Conservation (phyloP, 768 basidiomycete genomes). For the Ramaria sp. region DNA sequence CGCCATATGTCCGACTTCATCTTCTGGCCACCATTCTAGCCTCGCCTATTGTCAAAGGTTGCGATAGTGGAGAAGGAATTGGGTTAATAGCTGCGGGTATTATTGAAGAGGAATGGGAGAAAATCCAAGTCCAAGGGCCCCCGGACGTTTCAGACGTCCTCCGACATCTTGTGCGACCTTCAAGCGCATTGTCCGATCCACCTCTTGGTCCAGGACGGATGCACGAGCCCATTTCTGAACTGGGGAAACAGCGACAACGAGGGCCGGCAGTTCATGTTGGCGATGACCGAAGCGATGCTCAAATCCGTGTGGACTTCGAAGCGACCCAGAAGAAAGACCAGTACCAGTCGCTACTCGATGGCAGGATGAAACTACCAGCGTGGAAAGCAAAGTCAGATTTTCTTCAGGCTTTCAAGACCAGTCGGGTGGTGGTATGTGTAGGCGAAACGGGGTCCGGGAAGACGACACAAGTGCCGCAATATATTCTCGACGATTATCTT, state of each 20-base stretch:
- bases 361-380: constrained; percentile 62
- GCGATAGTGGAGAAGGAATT: constrained; percentile 59
- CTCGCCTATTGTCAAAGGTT: constrained; percentile 43
- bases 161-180: constrained; percentile 40
- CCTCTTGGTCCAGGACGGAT: constrained; percentile 6
- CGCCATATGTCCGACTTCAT: constrained; percentile 78
- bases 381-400: constrained; percentile 59
- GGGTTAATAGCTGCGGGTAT: constrained; percentile 59
- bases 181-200: constrained; percentile 5
- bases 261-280: not conserved
- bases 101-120: constrained; percentile 62
- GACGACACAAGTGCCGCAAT: constrained; percentile 91
- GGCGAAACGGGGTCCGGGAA: constrained; percentile 94
- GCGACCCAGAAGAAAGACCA: constrained; percentile 28
- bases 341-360: constrained; percentile 46
- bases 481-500: constrained; percentile 62
- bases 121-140: constrained; percentile 56
- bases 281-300: constrained; percentile 36
- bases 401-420: constrained; percentile 41
- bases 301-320: constrained; percentile 47
- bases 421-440: constrained; percentile 71
- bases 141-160: constrained; percentile 67
- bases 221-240: too few species aligned
- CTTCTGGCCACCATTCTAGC: constrained; percentile 39
- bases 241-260: not conserved